A percentile compares a stretch with the other conserved stretches of the same genome.
Conservation (phyloP, 345 rosid genomes). For the Bruguiera parviflora region DNA sequence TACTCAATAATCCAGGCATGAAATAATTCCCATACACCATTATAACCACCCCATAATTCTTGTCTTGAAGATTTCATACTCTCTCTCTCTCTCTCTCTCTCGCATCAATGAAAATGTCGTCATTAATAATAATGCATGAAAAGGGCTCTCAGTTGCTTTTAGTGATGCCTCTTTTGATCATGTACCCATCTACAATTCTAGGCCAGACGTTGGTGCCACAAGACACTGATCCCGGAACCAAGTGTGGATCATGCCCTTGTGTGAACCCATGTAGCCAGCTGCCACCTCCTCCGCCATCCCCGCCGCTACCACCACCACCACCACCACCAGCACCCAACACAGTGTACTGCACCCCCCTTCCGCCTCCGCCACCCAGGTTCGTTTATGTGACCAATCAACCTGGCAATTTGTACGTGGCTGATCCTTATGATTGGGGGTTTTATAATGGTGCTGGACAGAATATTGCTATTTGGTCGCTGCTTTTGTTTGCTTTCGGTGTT, state of each 20-base stretch:
- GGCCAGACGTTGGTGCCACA: slow-evolving; percentile 26
- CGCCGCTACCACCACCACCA: slow-evolving; percentile 27
- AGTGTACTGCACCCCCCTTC: slow-evolving; percentile 18
- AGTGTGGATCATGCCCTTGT: slow-evolving; percentile 57
- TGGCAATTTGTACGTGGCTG: slow-evolving; percentile 38
- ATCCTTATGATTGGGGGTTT: slow-evolving; percentile 33
- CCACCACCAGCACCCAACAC: slow-evolving; percentile 23
- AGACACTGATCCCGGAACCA: slow-evolving; percentile 14
- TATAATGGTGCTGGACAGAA: slow-evolving; percentile 35
- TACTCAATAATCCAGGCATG: slow-evolving; percentile 3
- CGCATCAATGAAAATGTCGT: slow-evolving; percentile 1
- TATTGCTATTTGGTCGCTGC: slow-evolving; percentile 15
- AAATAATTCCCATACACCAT: background rate
- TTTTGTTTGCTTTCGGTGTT: slow-evolving; percentile 25
- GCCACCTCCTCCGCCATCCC: slow-evolving; percentile 30
- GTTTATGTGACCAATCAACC: slow-evolving; percentile 49
- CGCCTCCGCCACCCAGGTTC: slow-evolving; percentile 52
- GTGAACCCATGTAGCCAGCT: slow-evolving; percentile 45
- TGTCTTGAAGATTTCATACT: background rate
- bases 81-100: background rate
- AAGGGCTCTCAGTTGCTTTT: background rate
- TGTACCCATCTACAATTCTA: slow-evolving; percentile 14
- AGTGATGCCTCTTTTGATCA: slow-evolving; percentile 12
- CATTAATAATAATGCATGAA: background rate
- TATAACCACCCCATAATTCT: background rate